Percentiles rank a stretch among this genome's conserved stretches.
Evolutionary conservation across 129 eudicot genomes (phyloP).

Genomic region (Escallonia rubra): DNA sequence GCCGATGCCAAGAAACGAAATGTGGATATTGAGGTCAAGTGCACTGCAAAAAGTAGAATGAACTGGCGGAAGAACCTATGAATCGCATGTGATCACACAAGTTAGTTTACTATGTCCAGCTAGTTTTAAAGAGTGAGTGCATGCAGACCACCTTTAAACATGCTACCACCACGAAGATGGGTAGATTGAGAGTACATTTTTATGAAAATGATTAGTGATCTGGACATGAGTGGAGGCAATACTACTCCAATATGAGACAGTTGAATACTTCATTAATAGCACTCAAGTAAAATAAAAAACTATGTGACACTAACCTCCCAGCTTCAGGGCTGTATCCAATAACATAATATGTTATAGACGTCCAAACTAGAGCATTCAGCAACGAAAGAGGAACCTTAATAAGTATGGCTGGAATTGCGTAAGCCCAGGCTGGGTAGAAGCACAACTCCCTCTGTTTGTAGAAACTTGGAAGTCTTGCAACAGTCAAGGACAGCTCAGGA

Average conservation of each 20-base stretch:
- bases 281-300: background rate
- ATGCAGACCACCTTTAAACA: too few relatives aligned
- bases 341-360: constrained; percentile 54
- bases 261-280: background rate
- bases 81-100: background rate
- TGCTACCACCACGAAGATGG: too few relatives aligned
- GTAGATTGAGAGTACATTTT: too few relatives aligned
- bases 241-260: too few relatives aligned
- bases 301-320: constrained; percentile 48
- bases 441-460: constrained; percentile 79
- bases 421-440: constrained; percentile 92
- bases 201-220: too few relatives aligned
- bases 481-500: constrained; percentile 65
- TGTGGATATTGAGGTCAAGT: constrained; percentile 55
- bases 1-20: constrained; percentile 62
- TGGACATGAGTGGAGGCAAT: too few relatives aligned
- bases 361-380: constrained; percentile 34
- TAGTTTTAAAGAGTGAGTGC: background rate
- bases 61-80: constrained; percentile 64
- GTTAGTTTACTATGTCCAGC: constrained; percentile 4
- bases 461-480: constrained; percentile 65
- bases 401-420: constrained; percentile 67
- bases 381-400: constrained; percentile 61
- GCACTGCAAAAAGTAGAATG: constrained; percentile 37
- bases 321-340: constrained; percentile 77